Conservation (phyloP, 1,284 basidiomycete genomes). For the Jaminaea rosea region DNA sequence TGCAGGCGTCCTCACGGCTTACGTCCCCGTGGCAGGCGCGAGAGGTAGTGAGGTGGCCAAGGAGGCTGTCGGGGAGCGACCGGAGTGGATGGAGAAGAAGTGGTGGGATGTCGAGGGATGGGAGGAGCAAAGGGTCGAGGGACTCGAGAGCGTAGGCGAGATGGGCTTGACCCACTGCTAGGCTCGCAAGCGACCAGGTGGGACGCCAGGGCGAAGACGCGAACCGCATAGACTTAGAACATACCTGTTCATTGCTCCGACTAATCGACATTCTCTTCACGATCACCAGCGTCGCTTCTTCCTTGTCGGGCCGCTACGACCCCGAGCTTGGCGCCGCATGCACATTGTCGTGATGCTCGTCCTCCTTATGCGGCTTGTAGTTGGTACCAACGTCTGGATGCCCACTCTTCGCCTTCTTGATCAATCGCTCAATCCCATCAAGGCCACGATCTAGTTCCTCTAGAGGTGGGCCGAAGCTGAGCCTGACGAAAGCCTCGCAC, state of each 20-base stretch:
- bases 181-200: too few relatives aligned
- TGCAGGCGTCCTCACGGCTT: neutral
- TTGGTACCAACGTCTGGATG: conserved; percentile 1
- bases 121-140: neutral
- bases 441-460: conserved; percentile 69
- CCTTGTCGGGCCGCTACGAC: too few relatives aligned
- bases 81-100: conserved; percentile 1
- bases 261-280: too few relatives aligned
- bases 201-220: too few relatives aligned
- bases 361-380: neutral
- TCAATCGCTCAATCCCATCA: conserved; percentile 52
- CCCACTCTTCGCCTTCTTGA: conserved; percentile 5
- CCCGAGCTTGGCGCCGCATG: too few relatives aligned
- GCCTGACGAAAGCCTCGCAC: conserved; percentile 34
- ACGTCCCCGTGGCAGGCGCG: neutral
- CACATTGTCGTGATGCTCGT: neutral
- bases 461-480: conserved; percentile 72
- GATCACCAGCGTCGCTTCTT: too few relatives aligned
- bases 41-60: neutral
- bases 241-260: too few relatives aligned
- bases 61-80: neutral
- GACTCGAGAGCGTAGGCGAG: too few relatives aligned
- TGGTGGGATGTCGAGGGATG: conserved; percentile 1
- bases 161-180: too few relatives aligned
- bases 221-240: too few relatives aligned